phyloP scores from a whole-genome alignment of 1,284 basidiomycete genomes.

The Grifola frondosa region DNA sequence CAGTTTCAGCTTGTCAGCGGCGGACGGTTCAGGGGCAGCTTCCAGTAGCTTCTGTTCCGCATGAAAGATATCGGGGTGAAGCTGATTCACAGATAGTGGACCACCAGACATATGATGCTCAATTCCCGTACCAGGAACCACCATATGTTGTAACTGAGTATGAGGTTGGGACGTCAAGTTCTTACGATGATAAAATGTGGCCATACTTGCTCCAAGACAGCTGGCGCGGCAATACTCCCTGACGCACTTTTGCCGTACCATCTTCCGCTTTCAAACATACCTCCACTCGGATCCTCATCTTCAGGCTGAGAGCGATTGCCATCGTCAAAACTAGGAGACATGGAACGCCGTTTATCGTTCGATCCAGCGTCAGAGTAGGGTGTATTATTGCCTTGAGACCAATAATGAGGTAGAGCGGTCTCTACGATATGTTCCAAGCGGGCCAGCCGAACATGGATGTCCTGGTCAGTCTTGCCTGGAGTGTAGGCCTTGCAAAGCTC shows the following conservation, averaged over 20 bases:
- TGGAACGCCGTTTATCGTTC: slow-evolving; percentile 41
- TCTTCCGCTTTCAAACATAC: slow-evolving; percentile 77
- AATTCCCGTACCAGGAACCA: slow-evolving; percentile 32
- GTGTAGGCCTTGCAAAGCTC: slow-evolving; percentile 84
- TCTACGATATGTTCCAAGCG: slow-evolving; percentile 80
- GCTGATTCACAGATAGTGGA: slow-evolving; percentile 15
- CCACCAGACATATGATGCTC: slow-evolving; percentile 10
- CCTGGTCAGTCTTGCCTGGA: slow-evolving; percentile 80
- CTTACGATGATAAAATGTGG: neutral
- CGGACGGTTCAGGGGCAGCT: slow-evolving; percentile 58
- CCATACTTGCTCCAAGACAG: slow-evolving; percentile 74
- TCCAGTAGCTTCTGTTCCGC: slow-evolving; percentile 23
- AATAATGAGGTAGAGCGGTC: slow-evolving; percentile 71
- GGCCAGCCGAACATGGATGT: slow-evolving; percentile 66
- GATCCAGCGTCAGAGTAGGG: slow-evolving; percentile 32
- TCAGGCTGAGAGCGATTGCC: slow-evolving; percentile 66
- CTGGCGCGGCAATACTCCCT: slow-evolving; percentile 72
- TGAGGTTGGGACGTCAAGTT: neutral
- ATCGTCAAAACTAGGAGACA: slow-evolving; percentile 54
- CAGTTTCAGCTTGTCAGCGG: slow-evolving; percentile 76
- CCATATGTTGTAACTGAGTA: slow-evolving; percentile 58
- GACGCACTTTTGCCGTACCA: slow-evolving; percentile 84
- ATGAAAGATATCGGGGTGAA: slow-evolving; percentile 23
- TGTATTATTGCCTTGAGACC: slow-evolving; percentile 37
- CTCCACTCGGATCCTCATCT: slow-evolving; percentile 70